phyloP scores from a whole-genome alignment of 192 early-diverging fungal genomes.

The Gigaspora rosea region DNA sequence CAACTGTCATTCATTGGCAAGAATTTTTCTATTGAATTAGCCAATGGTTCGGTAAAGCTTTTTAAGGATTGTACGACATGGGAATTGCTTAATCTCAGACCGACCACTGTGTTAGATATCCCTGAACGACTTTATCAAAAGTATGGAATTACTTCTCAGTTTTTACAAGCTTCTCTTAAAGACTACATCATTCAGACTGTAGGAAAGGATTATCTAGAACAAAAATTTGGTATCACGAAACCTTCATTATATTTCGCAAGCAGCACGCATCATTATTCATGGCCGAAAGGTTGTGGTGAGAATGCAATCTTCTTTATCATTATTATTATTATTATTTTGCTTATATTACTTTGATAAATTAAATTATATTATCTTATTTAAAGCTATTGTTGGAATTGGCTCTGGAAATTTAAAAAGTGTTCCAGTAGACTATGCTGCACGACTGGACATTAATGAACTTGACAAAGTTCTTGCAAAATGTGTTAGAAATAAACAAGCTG shows the following conservation, averaged over 20 bases:
- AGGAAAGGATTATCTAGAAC: background rate
- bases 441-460: no score
- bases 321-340: no score
- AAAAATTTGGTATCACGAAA: background rate
- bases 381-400: no score
- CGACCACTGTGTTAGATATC: background rate
- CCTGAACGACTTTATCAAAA: background rate
- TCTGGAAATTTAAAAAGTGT: no score
- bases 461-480: no score
- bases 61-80: background rate
- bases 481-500: no score
- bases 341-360: no score
- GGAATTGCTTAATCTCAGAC: slow-evolving; percentile 2
- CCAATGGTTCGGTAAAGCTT: background rate
- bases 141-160: background rate
- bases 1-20: background rate
- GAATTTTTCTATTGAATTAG: background rate
- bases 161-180: background rate
- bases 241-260: background rate
- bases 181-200: background rate
- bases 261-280: background rate
- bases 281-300: slow-evolving; percentile 12
- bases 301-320: no score
- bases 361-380: no score
- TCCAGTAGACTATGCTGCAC: no score